Conservation (phyloP, 2,329 filamentous ascomycete genomes). For the Dichotomopilus funicola region DNA sequence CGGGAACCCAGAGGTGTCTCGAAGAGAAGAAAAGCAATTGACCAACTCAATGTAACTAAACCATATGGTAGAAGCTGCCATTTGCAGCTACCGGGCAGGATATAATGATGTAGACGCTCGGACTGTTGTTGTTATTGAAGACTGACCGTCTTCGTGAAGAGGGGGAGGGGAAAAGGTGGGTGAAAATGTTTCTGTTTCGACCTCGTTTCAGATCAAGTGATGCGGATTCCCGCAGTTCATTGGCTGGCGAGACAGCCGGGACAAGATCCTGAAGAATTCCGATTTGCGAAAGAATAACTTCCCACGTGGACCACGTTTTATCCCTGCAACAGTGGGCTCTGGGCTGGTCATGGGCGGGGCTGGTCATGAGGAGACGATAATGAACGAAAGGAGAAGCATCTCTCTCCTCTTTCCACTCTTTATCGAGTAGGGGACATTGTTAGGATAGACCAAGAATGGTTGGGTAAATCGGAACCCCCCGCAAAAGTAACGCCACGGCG, state of each 20-base stretch:
- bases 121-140: background rate
- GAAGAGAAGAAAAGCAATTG: background rate
- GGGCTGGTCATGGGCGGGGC: background rate
- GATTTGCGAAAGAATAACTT: slow-evolving; percentile 11
- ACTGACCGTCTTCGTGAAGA: background rate
- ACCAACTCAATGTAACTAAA: background rate
- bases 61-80: background rate
- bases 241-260: background rate
- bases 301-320: slow-evolving; percentile 25
- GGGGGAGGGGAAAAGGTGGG: slow-evolving; percentile 5
- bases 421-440: too few species aligned
- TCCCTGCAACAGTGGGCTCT: slow-evolving; percentile 19
- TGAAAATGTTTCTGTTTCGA: slow-evolving; percentile 21
- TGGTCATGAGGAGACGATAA: too few species aligned
- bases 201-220: slow-evolving; percentile 25
- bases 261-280: background rate
- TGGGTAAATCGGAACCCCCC: too few species aligned
- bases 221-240: slow-evolving; percentile 6
- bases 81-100: background rate
- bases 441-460: too few species aligned
- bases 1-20: background rate
- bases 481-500: too few species aligned
- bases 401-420: too few species aligned
- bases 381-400: too few species aligned
- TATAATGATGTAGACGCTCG: slow-evolving; percentile 10